Conservation (phyloP, 1,284 basidiomycete genomes). For the Ganoderma resinaceum region DNA sequence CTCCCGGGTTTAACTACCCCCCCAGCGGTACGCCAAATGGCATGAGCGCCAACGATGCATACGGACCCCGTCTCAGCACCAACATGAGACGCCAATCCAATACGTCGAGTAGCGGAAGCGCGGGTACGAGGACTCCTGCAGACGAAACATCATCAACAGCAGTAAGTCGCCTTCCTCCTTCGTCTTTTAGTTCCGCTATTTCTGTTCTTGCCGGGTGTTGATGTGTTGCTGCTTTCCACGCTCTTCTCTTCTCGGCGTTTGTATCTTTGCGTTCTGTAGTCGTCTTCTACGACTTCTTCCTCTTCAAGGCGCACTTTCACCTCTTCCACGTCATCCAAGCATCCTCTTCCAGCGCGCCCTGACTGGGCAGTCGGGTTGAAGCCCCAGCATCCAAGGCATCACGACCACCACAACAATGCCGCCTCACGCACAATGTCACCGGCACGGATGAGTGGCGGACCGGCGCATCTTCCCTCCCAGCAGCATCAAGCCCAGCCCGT, state of each 20-base stretch:
- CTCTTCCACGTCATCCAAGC: constrained; percentile 70
- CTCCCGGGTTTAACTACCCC: constrained; percentile 46
- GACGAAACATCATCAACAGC: constrained; percentile 79
- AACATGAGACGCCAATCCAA: constrained; percentile 52
- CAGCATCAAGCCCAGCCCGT: constrained; percentile 48
- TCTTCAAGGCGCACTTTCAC: constrained; percentile 78
- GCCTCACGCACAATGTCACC: constrained; percentile 50
- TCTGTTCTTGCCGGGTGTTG: constrained; percentile 21
- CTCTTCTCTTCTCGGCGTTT: constrained; percentile 18
- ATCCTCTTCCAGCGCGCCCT: constrained; percentile 79
- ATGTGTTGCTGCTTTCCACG: constrained; percentile 25
- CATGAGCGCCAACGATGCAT: constrained; percentile 48
- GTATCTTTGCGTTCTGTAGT: constrained; percentile 43
- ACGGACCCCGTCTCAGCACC: constrained; percentile 68
- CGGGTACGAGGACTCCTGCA: constrained; percentile 65
- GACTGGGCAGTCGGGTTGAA: constrained; percentile 87
- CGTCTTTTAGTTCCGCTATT: constrained; percentile 23
- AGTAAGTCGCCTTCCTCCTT: constrained; percentile 53
- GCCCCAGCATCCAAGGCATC: constrained; percentile 57
- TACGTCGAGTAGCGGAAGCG: constrained; percentile 58
- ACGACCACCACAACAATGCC: constrained; percentile 48
- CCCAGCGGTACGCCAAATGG: constrained; percentile 58
- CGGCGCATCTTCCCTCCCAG: constrained; percentile 23
- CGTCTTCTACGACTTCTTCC: constrained; percentile 78
- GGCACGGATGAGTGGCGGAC: constrained; percentile 43